Percentiles rank a stretch among this genome's conserved stretches.
phyloP scores from a whole-genome alignment of 2,329 filamentous ascomycete species.

The Verticillium tricorpus region DNA sequence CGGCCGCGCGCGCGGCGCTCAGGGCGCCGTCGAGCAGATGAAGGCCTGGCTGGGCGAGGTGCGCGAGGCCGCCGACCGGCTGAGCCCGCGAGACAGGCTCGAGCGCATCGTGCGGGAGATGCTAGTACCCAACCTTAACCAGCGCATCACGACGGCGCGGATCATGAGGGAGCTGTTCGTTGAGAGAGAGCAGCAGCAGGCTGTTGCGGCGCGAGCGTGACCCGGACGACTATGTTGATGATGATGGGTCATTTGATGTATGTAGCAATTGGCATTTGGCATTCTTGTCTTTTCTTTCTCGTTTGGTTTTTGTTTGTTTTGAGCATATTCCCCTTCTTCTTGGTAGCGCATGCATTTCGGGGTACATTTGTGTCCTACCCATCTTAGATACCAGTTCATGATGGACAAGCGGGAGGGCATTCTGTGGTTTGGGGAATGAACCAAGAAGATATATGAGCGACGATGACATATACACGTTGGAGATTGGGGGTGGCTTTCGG shows the following conservation, averaged over 20 bases:
- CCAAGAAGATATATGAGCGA: background rate
- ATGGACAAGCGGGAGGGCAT: background rate
- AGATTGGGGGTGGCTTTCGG: background rate
- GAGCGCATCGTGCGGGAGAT: slow-evolving; percentile 50
- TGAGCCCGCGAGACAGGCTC: slow-evolving; percentile 42
- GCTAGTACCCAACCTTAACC: slow-evolving; percentile 44
- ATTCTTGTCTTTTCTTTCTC: background rate
- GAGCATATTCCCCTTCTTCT: background rate
- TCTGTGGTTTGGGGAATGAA: background rate
- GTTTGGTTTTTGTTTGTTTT: background rate
- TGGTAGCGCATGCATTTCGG: background rate
- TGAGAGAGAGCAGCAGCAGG: slow-evolving; percentile 17
- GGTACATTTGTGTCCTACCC: background rate
- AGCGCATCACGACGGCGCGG: slow-evolving; percentile 51
- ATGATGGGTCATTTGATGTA: background rate
- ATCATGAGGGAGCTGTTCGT: slow-evolving; percentile 34
- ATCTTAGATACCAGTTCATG: background rate
- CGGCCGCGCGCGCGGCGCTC: slow-evolving; percentile 4
- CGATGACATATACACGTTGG: background rate
- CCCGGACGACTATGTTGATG: background rate
- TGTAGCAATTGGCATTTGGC: background rate
- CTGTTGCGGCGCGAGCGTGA: slow-evolving; percentile 5
- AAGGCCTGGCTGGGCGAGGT: slow-evolving; percentile 52
- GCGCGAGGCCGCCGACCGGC: slow-evolving; percentile 38
- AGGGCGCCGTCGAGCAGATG: slow-evolving; percentile 45